Conservation (phyloP, 2,329 filamentous ascomycete species). For the Laburnicola sp. region DNA sequence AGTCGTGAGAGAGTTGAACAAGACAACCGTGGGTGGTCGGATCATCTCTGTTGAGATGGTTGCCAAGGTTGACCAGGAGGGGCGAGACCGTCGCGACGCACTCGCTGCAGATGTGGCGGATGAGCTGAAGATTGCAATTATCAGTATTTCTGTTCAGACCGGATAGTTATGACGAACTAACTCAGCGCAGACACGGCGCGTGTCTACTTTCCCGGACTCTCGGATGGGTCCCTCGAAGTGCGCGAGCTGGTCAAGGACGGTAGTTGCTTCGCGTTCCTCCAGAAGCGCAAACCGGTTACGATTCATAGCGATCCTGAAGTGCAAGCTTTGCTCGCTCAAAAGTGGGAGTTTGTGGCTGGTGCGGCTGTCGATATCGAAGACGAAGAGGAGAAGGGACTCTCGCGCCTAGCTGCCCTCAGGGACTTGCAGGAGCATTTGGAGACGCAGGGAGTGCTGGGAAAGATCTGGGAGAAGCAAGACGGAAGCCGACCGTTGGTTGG, state of each 20-base stretch:
- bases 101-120: slow-evolving; percentile 11
- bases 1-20: slow-evolving; percentile 13
- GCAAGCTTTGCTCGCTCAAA: slow-evolving; percentile 3
- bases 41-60: slow-evolving; percentile 8
- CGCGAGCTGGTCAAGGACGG: slow-evolving; percentile 12
- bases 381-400: slow-evolving; percentile 2
- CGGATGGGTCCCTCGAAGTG: slow-evolving; percentile 12
- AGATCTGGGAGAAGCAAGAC: slow-evolving; percentile 10
- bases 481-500: not conserved
- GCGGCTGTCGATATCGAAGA: slow-evolving; percentile 4
- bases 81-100: slow-evolving; percentile 3
- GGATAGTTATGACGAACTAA: not conserved
- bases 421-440: slow-evolving; percentile 10
- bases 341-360: slow-evolving; percentile 16
- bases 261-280: slow-evolving; percentile 14
- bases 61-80: slow-evolving; percentile 3
- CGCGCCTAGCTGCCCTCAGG: slow-evolving; percentile 15
- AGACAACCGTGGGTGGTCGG: slow-evolving; percentile 4
- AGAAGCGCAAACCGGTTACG: slow-evolving; percentile 11
- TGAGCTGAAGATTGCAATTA: slow-evolving; percentile 16
- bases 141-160: slow-evolving; percentile 8
- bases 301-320: slow-evolving; percentile 1
- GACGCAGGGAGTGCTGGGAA: slow-evolving; percentile 11
- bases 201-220: slow-evolving; percentile 7
- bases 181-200: slow-evolving; percentile 12